phyloP scores from a whole-genome alignment of 169 alveolate genomes.

The Cryptosporidium viatorum region DNA sequence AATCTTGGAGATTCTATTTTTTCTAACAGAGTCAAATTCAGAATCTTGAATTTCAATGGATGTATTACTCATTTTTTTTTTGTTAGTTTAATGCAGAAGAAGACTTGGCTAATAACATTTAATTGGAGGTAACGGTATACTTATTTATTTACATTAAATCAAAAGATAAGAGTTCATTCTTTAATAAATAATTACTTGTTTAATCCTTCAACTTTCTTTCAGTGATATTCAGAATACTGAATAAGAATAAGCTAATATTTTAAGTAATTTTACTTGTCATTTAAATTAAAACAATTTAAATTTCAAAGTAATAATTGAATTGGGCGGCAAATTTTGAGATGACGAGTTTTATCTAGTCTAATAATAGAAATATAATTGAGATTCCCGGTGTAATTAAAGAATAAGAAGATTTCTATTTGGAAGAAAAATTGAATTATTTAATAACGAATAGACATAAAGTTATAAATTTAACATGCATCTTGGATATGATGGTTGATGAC shows the following conservation, averaged over 20 bases:
- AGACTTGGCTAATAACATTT: not conserved
- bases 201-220: not conserved
- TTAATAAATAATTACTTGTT: not conserved
- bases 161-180: not conserved
- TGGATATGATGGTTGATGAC: not conserved
- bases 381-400: not conserved
- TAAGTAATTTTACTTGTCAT: not conserved
- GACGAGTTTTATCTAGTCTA: not conserved
- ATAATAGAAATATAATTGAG: not conserved
- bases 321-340: not conserved
- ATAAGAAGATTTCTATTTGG: not conserved
- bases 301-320: too few species aligned
- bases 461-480: too few species aligned
- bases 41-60: not conserved
- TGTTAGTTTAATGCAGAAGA: not conserved
- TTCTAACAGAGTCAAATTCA: not conserved
- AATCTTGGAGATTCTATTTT: constrained; percentile 51
- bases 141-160: not conserved
- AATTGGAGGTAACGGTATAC: not conserved
- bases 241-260: too few species aligned
- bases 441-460: too few species aligned
- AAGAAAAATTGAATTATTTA: too few species aligned
- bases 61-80: not conserved
- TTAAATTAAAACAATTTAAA: not conserved
- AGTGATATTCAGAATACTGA: not conserved